Conservation (phyloP, 306 rosid species). For the Psophocarpus tetragonolobus region DNA sequence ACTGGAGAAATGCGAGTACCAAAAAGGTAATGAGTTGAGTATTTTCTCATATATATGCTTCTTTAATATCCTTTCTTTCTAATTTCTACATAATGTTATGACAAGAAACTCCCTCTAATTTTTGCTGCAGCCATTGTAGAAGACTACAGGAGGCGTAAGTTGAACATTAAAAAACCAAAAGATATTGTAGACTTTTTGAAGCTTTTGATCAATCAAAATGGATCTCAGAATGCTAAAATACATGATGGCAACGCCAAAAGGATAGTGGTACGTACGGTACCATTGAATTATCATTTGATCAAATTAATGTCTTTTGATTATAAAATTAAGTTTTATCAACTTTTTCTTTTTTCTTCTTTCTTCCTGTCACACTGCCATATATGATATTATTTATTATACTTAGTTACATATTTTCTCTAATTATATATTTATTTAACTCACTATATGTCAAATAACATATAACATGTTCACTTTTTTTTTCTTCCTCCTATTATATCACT, state of each 20-base stretch:
- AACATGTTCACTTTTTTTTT: too few species aligned
- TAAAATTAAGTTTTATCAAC: too few species aligned
- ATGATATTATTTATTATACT: too few species aligned
- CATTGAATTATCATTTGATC: not conserved
- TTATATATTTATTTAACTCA: too few species aligned
- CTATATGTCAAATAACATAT: too few species aligned
- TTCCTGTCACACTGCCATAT: too few species aligned
- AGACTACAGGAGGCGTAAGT: slow-evolving; percentile 14
- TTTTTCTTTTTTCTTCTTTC: too few species aligned
- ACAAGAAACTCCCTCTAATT: not conserved
- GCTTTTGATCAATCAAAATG: not conserved
- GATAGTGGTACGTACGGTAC: not conserved
- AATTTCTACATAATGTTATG: not conserved
- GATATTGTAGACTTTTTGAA: slow-evolving; percentile 19
- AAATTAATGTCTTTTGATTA: too few species aligned
- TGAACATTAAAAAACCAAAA: not conserved
- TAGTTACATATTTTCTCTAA: not conserved
- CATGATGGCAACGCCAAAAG: slow-evolving; percentile 3
- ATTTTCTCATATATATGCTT: not conserved
- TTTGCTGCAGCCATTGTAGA: not conserved
- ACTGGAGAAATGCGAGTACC: not conserved
- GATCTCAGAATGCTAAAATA: not conserved
- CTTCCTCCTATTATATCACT: too few species aligned
- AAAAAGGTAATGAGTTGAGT: slow-evolving; percentile 7
- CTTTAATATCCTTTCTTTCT: not conserved